Evolutionary conservation across 345 rosid species (phyloP).

Genomic region (Chamaenerion angustifolium): DNA sequence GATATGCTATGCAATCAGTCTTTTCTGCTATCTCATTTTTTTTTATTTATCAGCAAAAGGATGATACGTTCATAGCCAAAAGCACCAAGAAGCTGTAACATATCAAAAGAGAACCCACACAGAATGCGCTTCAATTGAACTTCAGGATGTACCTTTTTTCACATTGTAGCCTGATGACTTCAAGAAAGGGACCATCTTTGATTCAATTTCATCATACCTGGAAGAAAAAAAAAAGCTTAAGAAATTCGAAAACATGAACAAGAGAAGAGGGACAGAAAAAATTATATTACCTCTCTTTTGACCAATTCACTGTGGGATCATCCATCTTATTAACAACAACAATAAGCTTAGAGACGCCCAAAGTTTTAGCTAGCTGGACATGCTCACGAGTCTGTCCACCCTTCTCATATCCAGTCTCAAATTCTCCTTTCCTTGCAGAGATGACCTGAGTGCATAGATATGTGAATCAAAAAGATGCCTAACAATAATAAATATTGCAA

Average conservation of each 20-base stretch:
- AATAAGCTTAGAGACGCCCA: slow-evolving; percentile 85
- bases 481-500: neutral
- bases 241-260: neutral
- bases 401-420: slow-evolving; percentile 96
- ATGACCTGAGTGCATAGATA: slow-evolving; percentile 40
- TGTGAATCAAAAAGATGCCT: neutral
- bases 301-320: slow-evolving; percentile 89
- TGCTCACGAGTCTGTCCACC: slow-evolving; percentile 99
- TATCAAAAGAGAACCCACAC: too few relatives aligned
- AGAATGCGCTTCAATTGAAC: too few relatives aligned
- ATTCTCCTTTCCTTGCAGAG: slow-evolving; percentile 96
- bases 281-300: slow-evolving; percentile 58
- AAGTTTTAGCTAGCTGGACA: slow-evolving; percentile 93
- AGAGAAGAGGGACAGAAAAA: neutral
- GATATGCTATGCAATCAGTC: too few relatives aligned
- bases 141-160: slow-evolving; percentile 56
- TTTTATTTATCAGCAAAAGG: too few relatives aligned
- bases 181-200: slow-evolving; percentile 78
- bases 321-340: slow-evolving; percentile 98
- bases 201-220: slow-evolving; percentile 85
- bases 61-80: too few relatives aligned
- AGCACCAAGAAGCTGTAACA: too few relatives aligned
- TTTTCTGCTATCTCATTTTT: too few relatives aligned
- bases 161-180: slow-evolving; percentile 85
- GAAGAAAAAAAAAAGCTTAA: slow-evolving; percentile 1